Base-by-base conservation (phyloP, 1,284 basidiomycete species). In the Golubevia sp. region DNA sequence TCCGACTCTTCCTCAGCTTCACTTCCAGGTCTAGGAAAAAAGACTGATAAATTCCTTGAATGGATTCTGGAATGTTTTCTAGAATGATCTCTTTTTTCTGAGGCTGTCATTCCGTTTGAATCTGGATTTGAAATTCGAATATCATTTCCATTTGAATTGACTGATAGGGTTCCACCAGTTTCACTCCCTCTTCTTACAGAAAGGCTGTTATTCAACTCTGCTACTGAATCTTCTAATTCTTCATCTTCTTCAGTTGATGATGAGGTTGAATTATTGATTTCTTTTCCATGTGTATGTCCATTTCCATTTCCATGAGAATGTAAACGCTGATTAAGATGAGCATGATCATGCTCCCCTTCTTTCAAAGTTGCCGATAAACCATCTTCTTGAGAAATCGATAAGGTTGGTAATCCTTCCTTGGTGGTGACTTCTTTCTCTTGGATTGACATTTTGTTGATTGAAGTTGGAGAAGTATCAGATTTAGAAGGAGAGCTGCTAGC, bases 61-160 rank as follows among this genome's bases (percentile, higher is more conserved):
- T 82, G 79, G 1, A 79, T 66, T 8, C 62, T 50, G n/a, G 76
- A 79, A 55, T 77, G 73, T 23, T 60, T 54, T 49, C 79, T 70
- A 24, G 77, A 80, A 51, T 82, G 79, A 53, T 80, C 79, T 7
- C 79, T 68, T 27, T 71, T 63, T 53, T 80, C 76, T 1, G 77
- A 74, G 2, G 66, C 55, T 7, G 70, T 65, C 74, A 78, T 77
- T 55, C 54, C 48, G 52, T 20, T 54, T 54, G 52, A 21, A 27
- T 8, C 52, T 8, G 52, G n/a, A n/a, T n/a, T n/a, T n/a, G n/a
- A n/a, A n/a, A n/a, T n/a, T n/a, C n/a, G n/a, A n/a, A n/a, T n/a
- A n/a, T n/a, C n/a, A n/a, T n/a, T n/a, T n/a, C n/a, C n/a, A n/a
- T n/a, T n/a, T n/a, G n/a, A n/a, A n/a, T n/a, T n/a, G 13, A 13